Evolutionary conservation across 257 asterid species (phyloP), one percentile per base, ranked within the genome.

Genomic region (Datura wrightii): DNA sequence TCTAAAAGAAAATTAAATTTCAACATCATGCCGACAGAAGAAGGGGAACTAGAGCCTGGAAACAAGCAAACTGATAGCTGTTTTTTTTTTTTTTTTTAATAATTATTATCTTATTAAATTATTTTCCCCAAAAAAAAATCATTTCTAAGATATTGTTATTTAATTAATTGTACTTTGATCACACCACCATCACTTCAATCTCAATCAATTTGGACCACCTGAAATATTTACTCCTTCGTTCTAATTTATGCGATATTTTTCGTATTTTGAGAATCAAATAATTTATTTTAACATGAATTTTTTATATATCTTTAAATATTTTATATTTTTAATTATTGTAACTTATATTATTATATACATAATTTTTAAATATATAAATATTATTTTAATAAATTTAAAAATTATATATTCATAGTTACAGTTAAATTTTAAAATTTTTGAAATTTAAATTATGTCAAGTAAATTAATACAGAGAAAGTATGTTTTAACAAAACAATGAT

Each of bases 31-130:
- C 56, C 84, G 56, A 81, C 59, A 42, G 10, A 19, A 19, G 42
- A 6, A 15, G 56, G 70, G 44, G 39, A 80, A 80, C 83, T 42
- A 56, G 24, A 50, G 62, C 82, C 82, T 13, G 82, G 82, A 76
- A 76, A 76, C 6, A 24, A 76, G 82, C 82, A 24, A 52, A 50
- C 24, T 50, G 62, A 50, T 50, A 76, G n/a, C 62, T 34, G n/a
- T n/a, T 63, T 48, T 76, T 19, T 42, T 46, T 10, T 1, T 1
- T 56, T 58, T 60, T 54, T 54, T 39, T 37, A 19, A 13, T 24
- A 10, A 52, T 10, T 2, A 31, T 1, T 11, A 31, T 10, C 11
- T 50, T 8, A 50, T 8, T 50, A 50, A 50, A 50, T 8, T 5
- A 13, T 65, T 63, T 66, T 14, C 10, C 15, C 62, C 2, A 24